A percentile compares a stretch with the other conserved stretches of the same genome.
These are phyloP conservation scores for Ormosia emarginata DNA, from an alignment of 306 rosid species.

Conservation along the genomic window DNA sequence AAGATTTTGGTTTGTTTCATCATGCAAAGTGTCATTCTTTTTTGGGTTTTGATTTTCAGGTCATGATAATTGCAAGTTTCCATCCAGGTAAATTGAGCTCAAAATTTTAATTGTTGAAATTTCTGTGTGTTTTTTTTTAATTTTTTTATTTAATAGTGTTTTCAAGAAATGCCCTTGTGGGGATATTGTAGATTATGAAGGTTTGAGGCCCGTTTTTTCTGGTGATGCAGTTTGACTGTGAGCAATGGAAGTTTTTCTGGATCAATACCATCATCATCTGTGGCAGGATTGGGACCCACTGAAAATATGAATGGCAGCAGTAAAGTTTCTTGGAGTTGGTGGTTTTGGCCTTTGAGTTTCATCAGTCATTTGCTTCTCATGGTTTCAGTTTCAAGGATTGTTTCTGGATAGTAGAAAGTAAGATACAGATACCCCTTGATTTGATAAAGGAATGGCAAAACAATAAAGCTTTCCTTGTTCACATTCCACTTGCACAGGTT, in stretches of 20 bases:
- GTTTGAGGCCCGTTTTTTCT: neutral
- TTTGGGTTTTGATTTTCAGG: slow-evolving; percentile 52
- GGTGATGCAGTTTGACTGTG: slow-evolving; percentile 49
- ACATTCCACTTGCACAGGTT: slow-evolving; percentile 17
- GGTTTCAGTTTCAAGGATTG: slow-evolving; percentile 7
- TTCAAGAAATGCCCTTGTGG: neutral
- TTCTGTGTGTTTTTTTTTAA: neutral
- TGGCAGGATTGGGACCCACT: slow-evolving; percentile 49
- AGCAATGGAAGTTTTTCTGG: slow-evolving; percentile 55
- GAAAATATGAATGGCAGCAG: slow-evolving; percentile 48
- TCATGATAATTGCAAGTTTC: slow-evolving; percentile 67
- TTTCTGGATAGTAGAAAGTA: slow-evolving; percentile 3
- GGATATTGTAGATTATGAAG: neutral
- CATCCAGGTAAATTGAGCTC: slow-evolving; percentile 65
- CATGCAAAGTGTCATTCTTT: neutral
- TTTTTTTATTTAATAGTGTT: neutral
- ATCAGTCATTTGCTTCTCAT: slow-evolving; percentile 32
- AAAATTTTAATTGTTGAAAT: neutral
- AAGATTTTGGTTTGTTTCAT: neutral
- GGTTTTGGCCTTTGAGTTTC: slow-evolving; percentile 49
- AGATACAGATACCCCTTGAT: neutral
- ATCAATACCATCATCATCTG: slow-evolving; percentile 35
- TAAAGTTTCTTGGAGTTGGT: slow-evolving; percentile 7
- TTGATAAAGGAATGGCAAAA: slow-evolving; percentile 17
- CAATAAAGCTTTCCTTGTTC: slow-evolving; percentile 9